Percentiles rank a stretch among this genome's conserved stretches.
These are phyloP conservation scores for Cutaneotrichosporon dermatis DNA, from an alignment of 1,284 basidiomycete species.

Conservation along the genomic window DNA sequence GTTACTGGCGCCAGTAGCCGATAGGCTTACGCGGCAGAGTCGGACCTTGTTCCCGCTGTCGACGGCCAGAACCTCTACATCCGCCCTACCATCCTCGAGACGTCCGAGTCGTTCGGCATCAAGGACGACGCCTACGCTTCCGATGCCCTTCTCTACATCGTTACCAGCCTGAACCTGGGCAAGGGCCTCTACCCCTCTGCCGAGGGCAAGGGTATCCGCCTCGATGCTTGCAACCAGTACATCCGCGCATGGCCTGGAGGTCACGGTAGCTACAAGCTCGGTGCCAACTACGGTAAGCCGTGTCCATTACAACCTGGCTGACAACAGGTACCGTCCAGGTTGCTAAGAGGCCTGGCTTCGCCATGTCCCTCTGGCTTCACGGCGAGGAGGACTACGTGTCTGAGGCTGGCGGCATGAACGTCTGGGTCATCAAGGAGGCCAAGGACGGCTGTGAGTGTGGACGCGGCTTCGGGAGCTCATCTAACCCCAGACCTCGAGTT, in stretches of 20 bases:
- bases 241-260: slow-evolving; percentile 47
- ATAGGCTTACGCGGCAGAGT: slow-evolving; percentile 4
- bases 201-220: slow-evolving; percentile 29
- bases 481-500: slow-evolving; percentile 35
- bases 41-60: slow-evolving; percentile 30
- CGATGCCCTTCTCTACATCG: slow-evolving; percentile 43
- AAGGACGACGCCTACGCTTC: slow-evolving; percentile 42
- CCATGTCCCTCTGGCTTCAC: slow-evolving; percentile 47
- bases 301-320: background rate
- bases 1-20: too few species aligned
- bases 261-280: slow-evolving; percentile 44
- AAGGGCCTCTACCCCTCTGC: slow-evolving; percentile 38
- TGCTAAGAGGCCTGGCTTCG: slow-evolving; percentile 43
- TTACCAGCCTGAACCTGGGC: slow-evolving; percentile 42
- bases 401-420: slow-evolving; percentile 46
- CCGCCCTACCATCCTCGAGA: slow-evolving; percentile 45
- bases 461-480: too few species aligned
- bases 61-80: slow-evolving; percentile 46
- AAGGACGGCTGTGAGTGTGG: slow-evolving; percentile 32
- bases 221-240: slow-evolving; percentile 42
- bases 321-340: slow-evolving; percentile 38
- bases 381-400: slow-evolving; percentile 42
- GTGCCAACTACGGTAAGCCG: slow-evolving; percentile 43
- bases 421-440: slow-evolving; percentile 44
- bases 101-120: slow-evolving; percentile 45